Base-by-base conservation (phyloP, 2,329 filamentous ascomycete species). In the Colletotrichum sp. region DNA sequence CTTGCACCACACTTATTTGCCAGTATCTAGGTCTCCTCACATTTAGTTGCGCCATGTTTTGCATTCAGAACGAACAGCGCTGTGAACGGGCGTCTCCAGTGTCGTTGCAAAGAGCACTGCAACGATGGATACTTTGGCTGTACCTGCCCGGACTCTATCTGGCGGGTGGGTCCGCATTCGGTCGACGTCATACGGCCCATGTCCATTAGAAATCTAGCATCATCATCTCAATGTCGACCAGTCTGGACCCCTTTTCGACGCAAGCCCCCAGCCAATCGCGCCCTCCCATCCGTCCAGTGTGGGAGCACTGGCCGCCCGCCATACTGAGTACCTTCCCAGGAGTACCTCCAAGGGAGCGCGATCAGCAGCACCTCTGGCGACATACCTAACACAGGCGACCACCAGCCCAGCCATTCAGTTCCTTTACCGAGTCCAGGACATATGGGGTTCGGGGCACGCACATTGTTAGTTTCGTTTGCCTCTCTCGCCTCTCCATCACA, bases 191-290 rank as follows among this genome's bases (percentile, higher is more conserved):
- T 76, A 76, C 44, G 28, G 65, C 59, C 70, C 69, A 66, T 65
- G 62, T 65, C 68, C 8, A 66, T 76, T 65, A 60, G 59, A 49
- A 70, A 76, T 71, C 59, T 70, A 69, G 74, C 74, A 76, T 76
- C 74, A 75, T 76, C 74, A 64, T 70, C 71, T 62, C 66, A 66
- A 52, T 63, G 63, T 76, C 55, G 63, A 63, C 69, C 62, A 76
- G 74, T 74, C 74, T 74, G 65, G 74, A 75, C 74, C 74, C 74
- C 57, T 76, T 70, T 70, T 65, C 64, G 44, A 65, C 12, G 9
- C 59, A 18, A n/a, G 24, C 49, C 13, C 5, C 21, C 49, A 65
- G 63, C 74, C 74, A 76, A 76, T 76, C 69, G 63, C 55, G 13
- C 39, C 7, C n/a, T 28, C 18, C 62, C 32, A 28, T n/a, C 28